phyloP scores from a whole-genome alignment of 1,139 yeast species.

The Yamadazyma dushanensis region DNA sequence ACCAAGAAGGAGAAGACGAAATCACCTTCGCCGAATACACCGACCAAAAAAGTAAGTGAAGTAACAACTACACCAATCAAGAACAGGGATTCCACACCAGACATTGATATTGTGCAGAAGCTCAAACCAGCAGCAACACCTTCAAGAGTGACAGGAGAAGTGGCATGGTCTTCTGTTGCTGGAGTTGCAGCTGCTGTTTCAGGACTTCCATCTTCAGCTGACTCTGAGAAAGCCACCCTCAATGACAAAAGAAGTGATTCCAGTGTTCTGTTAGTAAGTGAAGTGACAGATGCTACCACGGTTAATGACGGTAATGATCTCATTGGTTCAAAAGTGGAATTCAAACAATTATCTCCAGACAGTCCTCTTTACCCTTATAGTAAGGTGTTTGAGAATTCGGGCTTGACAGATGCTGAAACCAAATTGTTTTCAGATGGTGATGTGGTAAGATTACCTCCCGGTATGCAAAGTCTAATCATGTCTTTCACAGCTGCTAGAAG shows the following conservation, averaged over 20 bases:
- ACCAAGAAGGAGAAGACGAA: conserved; percentile 9
- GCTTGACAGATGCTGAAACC: conserved; percentile 31
- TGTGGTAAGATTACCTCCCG: conserved; percentile 62
- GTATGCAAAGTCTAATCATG: conserved; percentile 64
- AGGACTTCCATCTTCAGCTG: conserved; percentile 28
- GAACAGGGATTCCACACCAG: conserved; percentile 20
- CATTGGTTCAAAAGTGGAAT: background rate
- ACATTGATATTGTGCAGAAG: conserved; percentile 41
- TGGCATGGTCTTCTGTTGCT: conserved; percentile 73
- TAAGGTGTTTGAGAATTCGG: conserved; percentile 33
- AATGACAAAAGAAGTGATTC: conserved; percentile 8
- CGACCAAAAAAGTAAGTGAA: conserved; percentile 10
- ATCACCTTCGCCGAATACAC: conserved; percentile 15
- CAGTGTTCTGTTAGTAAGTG: conserved; percentile 7
- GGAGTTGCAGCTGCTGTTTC: conserved; percentile 27
- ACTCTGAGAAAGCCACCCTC: conserved; percentile 10
- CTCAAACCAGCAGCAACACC: conserved; percentile 72
- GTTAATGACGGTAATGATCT: conserved; percentile 1
- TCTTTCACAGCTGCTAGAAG: conserved; percentile 50
- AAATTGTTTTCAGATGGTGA: conserved; percentile 39
- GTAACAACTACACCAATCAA: conserved; percentile 16
- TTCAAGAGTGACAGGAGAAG: conserved; percentile 59
- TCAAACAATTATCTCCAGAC: conserved; percentile 4
- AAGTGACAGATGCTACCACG: conserved; percentile 2
- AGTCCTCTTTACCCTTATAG: conserved; percentile 20